These are phyloP conservation scores for Alternaria triticina DNA, from an alignment of 2,329 filamentous ascomycete species.

Conservation along the genomic window DNA sequence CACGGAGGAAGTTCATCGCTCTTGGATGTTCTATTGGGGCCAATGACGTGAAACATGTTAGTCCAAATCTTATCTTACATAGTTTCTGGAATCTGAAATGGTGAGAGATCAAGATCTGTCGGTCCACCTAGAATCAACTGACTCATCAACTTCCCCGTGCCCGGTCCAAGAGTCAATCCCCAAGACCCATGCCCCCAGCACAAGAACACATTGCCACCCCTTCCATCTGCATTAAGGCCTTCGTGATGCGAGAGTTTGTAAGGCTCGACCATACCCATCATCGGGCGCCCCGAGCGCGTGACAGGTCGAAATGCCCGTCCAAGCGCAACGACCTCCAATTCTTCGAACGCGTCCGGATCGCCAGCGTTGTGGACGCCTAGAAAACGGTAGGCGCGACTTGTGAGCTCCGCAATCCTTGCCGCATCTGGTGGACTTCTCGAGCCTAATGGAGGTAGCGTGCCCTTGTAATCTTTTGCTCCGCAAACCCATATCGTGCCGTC, in stretches of 20 bases:
- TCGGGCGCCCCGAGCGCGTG: neutral
- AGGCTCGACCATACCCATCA: neutral
- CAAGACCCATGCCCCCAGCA: neutral
- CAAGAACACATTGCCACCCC: neutral
- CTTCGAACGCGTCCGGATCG: neutral
- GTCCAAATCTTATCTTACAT: neutral
- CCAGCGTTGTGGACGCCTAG: neutral
- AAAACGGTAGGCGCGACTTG: neutral
- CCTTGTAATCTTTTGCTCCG: neutral
- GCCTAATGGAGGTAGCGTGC: neutral
- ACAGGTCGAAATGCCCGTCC: neutral
- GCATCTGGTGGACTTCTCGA: neutral
- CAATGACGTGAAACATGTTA: neutral
- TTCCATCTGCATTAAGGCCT: neutral
- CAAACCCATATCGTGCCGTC: neutral
- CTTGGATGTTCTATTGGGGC: neutral
- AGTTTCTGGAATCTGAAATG: neutral
- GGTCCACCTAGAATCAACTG: neutral
- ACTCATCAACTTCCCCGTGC: neutral
- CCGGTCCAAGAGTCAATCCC: neutral
- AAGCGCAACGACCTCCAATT: neutral
- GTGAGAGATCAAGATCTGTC: neutral
- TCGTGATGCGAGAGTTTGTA: neutral
- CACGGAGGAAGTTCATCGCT: neutral
- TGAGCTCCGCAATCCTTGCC: neutral